Conservation (phyloP, 2,329 filamentous ascomycete species). For the Scytalidium sp. region DNA sequence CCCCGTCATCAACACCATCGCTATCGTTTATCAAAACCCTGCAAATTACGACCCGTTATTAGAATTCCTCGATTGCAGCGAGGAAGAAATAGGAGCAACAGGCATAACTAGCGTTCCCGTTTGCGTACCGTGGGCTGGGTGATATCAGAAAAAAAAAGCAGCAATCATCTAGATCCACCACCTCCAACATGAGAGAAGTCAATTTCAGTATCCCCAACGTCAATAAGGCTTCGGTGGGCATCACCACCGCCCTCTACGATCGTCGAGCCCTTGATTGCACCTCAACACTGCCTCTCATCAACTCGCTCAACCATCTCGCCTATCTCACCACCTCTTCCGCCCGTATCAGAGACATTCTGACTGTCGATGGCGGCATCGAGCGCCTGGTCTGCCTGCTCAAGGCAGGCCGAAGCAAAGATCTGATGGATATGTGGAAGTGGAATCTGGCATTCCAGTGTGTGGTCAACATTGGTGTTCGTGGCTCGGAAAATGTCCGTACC, state of each 20-base stretch:
- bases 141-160: neutral
- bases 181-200: constrained; percentile 88
- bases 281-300: constrained; percentile 94
- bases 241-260: constrained; percentile 97
- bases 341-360: constrained; percentile 94
- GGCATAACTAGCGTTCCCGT: too few relatives aligned
- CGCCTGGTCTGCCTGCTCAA: constrained; percentile 96
- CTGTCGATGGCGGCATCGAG: constrained; percentile 97
- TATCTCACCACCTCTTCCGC: constrained; percentile 98
- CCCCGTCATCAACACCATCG: neutral
- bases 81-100: too few relatives aligned
- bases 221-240: constrained; percentile 98
- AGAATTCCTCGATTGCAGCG: too few relatives aligned
- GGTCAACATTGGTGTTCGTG: constrained; percentile 96
- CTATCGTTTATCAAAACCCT: too few relatives aligned
- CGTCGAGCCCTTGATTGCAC: constrained; percentile 97
- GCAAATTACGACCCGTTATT: too few relatives aligned
- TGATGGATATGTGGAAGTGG: constrained; percentile 99
- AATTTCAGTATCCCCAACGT: constrained; percentile 99
- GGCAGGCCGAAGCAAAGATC: constrained; percentile 91
- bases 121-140: neutral
- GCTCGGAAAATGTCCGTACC: constrained; percentile 90
- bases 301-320: constrained; percentile 97
- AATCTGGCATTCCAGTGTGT: constrained; percentile 98
- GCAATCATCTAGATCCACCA: neutral